These are phyloP conservation scores for Suhomyces sp. DNA, from an alignment of 805 yeast species.

Conservation along the genomic window DNA sequence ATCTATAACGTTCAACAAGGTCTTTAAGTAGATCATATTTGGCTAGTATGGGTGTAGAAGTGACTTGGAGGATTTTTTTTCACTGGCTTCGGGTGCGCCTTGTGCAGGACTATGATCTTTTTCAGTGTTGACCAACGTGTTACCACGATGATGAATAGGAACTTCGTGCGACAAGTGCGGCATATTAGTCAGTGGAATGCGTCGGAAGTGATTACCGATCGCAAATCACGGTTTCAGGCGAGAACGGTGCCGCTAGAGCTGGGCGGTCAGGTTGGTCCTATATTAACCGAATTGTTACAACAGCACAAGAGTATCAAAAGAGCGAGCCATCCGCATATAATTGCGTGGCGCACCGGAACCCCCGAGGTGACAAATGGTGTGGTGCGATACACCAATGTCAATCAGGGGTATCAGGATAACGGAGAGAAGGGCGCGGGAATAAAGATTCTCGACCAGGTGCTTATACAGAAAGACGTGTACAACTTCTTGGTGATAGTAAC, in stretches of 20 bases:
- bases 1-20: slow-evolving; percentile 86
- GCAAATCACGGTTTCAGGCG: slow-evolving; percentile 68
- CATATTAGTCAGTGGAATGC: slow-evolving; percentile 25
- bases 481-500: slow-evolving; percentile 67
- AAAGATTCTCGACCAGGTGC: slow-evolving; percentile 48
- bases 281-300: slow-evolving; percentile 40
- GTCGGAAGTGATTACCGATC: slow-evolving; percentile 34
- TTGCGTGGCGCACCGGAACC: slow-evolving; percentile 60
- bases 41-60: background rate
- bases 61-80: slow-evolving; percentile 1
- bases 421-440: slow-evolving; percentile 78
- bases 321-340: slow-evolving; percentile 71
- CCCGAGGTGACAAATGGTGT: background rate
- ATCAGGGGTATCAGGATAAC: slow-evolving; percentile 65
- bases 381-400: slow-evolving; percentile 19
- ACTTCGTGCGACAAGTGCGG: background rate
- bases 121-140: background rate
- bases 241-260: slow-evolving; percentile 44
- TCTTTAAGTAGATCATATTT: slow-evolving; percentile 81
- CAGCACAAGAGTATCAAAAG: slow-evolving; percentile 45
- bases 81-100: background rate
- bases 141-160: background rate
- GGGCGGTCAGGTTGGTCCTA: slow-evolving; percentile 39
- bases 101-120: slow-evolving; percentile 1
- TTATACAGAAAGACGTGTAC: slow-evolving; percentile 46